These are phyloP conservation scores for Gaeumannomyces sp. DNA, from an alignment of 2,329 filamentous ascomycete genomes.

Conservation along the genomic window DNA sequence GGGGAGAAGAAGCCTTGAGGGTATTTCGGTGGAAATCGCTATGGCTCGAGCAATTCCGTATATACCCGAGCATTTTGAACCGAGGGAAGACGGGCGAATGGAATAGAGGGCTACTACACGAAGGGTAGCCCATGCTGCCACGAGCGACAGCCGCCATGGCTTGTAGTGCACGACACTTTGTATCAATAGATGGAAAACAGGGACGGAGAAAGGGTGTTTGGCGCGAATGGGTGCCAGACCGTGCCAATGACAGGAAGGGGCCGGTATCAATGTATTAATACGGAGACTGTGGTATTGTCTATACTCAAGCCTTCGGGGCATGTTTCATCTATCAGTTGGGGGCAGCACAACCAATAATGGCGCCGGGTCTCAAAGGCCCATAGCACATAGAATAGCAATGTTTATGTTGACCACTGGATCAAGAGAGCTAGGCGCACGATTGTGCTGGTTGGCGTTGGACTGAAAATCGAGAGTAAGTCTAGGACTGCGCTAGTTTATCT, in stretches of 20 bases:
- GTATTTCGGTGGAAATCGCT: neutral
- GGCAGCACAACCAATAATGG: neutral
- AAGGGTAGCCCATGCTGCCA: neutral
- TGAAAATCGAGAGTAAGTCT: too few species aligned
- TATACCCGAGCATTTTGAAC: neutral
- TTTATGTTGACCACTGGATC: neutral
- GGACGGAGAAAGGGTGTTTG: neutral
- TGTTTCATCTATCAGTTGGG: neutral
- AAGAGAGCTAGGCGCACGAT: neutral
- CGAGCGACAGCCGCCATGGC: neutral
- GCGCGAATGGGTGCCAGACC: neutral
- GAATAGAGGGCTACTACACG: neutral
- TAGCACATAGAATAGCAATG: neutral
- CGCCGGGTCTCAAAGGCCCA: neutral
- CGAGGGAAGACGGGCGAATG: neutral
- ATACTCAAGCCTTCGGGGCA: neutral
- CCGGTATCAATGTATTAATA: neutral
- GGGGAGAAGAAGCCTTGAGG: neutral
- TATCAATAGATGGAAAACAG: neutral
- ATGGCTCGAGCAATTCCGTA: neutral
- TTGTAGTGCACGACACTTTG: neutral
- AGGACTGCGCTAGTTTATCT: too few species aligned
- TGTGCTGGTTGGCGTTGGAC: neutral
- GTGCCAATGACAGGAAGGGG: neutral
- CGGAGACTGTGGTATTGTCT: neutral